A percentile compares a stretch with the other conserved stretches of the same genome.
Conservation (phyloP, 1,284 basidiomycete genomes). For the Trametes pubescens region DNA sequence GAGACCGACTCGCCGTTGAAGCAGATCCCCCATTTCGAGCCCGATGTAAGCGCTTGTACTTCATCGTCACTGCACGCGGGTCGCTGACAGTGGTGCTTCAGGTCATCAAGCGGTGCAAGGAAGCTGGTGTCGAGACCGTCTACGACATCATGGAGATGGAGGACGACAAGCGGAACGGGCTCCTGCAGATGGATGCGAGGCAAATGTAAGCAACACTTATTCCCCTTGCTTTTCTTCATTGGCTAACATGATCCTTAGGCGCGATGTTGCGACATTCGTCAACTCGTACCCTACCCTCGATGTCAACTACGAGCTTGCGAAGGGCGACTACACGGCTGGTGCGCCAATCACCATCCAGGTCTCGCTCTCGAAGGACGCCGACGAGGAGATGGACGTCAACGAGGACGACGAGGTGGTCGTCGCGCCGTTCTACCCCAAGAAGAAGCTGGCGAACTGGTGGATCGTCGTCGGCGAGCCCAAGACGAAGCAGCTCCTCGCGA, state of each 20-base stretch:
- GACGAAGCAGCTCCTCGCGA: conserved; percentile 83
- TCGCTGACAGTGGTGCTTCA: conserved; percentile 37
- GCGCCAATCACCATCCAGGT: conserved; percentile 87
- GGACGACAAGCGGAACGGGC: conserved; percentile 83
- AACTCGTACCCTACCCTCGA: conserved; percentile 96
- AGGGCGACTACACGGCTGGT: conserved; percentile 85
- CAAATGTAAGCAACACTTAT: conserved; percentile 75
- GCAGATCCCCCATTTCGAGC: conserved; percentile 96
- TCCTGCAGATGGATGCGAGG: conserved; percentile 86
- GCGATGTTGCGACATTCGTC: conserved; percentile 91
- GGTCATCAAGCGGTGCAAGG: conserved; percentile 88
- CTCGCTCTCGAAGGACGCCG: conserved; percentile 82
- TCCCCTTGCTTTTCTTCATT: not conserved
- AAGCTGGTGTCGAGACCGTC: conserved; percentile 82
- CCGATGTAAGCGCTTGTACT: conserved; percentile 61
- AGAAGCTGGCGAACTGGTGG: conserved; percentile 98
- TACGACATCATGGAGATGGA: conserved; percentile 99
- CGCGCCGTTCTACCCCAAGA: conserved; percentile 90
- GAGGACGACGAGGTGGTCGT: conserved; percentile 82
- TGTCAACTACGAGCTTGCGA: conserved; percentile 82
- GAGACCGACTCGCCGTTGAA: conserved; percentile 94
- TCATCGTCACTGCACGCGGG: not conserved
- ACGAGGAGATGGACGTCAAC: conserved; percentile 78
- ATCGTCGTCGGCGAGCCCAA: conserved; percentile 88
- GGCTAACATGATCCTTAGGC: conserved; percentile 53